Evolutionary conservation across 805 yeast species (phyloP).

Genomic region (Komagataella mondaviorum): DNA sequence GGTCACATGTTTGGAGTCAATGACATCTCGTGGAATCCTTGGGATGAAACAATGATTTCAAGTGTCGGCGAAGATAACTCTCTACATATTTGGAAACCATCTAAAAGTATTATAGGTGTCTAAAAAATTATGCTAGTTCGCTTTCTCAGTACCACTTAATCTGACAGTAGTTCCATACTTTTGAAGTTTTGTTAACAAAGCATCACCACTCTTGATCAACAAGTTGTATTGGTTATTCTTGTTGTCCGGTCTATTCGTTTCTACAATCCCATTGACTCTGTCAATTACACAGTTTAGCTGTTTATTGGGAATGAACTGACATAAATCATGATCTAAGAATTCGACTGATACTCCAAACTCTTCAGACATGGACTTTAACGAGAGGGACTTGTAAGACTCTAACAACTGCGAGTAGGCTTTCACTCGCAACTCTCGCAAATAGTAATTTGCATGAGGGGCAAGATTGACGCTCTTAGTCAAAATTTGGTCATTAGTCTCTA

Average conservation of each 20-base stretch:
- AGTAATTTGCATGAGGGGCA: slow-evolving; percentile 67
- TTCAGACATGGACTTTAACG: slow-evolving; percentile 85
- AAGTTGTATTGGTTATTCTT: slow-evolving; percentile 88
- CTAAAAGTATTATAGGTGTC: slow-evolving; percentile 3
- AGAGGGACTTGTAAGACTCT: slow-evolving; percentile 86
- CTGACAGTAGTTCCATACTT: slow-evolving; percentile 97
- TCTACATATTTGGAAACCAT: slow-evolving; percentile 77
- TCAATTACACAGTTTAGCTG: slow-evolving; percentile 93
- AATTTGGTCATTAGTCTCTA: slow-evolving; percentile 65
- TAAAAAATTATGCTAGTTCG: slow-evolving; percentile 7
- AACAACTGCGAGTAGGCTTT: slow-evolving; percentile 89
- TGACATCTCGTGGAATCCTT: slow-evolving; percentile 73
- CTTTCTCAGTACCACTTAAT: slow-evolving; percentile 81
- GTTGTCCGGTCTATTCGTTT: slow-evolving; percentile 92
- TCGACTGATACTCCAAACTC: slow-evolving; percentile 84
- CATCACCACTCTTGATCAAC: slow-evolving; percentile 86
- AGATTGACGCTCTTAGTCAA: slow-evolving; percentile 54
- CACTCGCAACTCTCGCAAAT: slow-evolving; percentile 85
- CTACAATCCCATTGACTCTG: slow-evolving; percentile 87
- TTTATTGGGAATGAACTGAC: slow-evolving; percentile 86
- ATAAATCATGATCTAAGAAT: slow-evolving; percentile 76
- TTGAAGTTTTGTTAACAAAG: slow-evolving; percentile 83
- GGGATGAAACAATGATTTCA: slow-evolving; percentile 55
- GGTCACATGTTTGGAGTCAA: slow-evolving; percentile 86
- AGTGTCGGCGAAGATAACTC: slow-evolving; percentile 80